Percentiles rank a stretch among this genome's conserved stretches.
Evolutionary conservation across 2,329 filamentous ascomycete genomes (phyloP).

Genomic region (Trichoderma semiorbis): DNA sequence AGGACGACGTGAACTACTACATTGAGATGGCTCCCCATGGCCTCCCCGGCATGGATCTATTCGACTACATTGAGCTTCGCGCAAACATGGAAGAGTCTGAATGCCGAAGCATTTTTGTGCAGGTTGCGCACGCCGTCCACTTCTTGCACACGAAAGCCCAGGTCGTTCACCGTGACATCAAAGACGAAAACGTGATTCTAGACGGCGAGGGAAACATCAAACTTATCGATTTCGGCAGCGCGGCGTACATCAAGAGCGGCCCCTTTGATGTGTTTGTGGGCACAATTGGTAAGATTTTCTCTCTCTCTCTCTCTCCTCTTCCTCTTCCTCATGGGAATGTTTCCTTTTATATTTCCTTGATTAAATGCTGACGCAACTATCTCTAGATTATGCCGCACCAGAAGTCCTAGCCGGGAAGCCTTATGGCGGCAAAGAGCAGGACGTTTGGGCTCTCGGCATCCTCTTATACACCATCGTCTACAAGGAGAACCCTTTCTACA

Average conservation of each 20-base stretch:
- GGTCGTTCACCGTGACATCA: conserved; percentile 97
- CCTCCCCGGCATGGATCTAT: conserved; percentile 94
- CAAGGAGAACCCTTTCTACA: conserved; percentile 99
- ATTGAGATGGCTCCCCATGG: conserved; percentile 98
- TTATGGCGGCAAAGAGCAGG: conserved; percentile 94
- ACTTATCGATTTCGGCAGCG: conserved; percentile 96
- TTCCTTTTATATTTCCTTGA: not conserved
- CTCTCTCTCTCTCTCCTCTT: too few relatives aligned
- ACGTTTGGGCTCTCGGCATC: conserved; percentile 96
- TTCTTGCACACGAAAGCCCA: conserved; percentile 87
- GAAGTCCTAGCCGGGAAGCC: conserved; percentile 90
- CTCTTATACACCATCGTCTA: conserved; percentile 98
- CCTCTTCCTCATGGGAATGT: not conserved
- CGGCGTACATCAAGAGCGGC: conserved; percentile 96
- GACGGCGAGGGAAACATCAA: conserved; percentile 96
- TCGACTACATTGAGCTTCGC: conserved; percentile 96
- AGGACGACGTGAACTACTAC: conserved; percentile 90
- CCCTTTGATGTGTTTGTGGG: conserved; percentile 99
- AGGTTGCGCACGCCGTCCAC: conserved; percentile 84
- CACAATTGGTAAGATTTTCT: conserved; percentile 73
- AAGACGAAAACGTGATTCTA: conserved; percentile 95
- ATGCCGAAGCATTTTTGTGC: conserved; percentile 90
- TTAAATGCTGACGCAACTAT: not conserved
- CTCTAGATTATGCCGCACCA: conserved; percentile 90
- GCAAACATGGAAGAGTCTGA: conserved; percentile 95